These are phyloP conservation scores for Hansenula sp. DNA, from an alignment of 1,139 yeast species.

Conservation along the genomic window DNA sequence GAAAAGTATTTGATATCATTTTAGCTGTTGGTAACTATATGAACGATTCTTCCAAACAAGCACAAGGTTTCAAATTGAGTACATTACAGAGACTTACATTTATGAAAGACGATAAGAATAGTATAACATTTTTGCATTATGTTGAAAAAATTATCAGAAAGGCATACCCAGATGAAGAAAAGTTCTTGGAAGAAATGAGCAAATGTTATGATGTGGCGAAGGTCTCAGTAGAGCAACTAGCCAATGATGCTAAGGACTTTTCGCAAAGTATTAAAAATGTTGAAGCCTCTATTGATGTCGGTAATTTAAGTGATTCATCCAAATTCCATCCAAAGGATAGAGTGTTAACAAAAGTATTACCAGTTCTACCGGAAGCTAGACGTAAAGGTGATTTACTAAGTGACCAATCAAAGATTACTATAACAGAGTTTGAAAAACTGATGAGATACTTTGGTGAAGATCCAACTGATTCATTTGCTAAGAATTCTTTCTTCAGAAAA, in stretches of 20 bases:
- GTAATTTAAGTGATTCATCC: constrained; percentile 71
- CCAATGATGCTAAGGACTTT: constrained; percentile 57
- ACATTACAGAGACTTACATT: constrained; percentile 73
- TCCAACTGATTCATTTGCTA: constrained; percentile 61
- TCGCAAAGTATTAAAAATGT: constrained; percentile 58
- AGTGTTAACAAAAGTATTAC: constrained; percentile 56
- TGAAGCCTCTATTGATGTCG: constrained; percentile 67
- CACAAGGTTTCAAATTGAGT: constrained; percentile 71
- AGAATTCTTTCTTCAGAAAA: constrained; percentile 63
- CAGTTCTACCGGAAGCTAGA: constrained; percentile 63
- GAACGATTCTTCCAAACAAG: constrained; percentile 78
- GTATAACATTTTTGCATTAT: constrained; percentile 75
- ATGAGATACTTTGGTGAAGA: constrained; percentile 81
- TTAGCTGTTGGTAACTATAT: constrained; percentile 80
- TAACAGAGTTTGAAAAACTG: constrained; percentile 62
- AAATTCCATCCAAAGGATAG: constrained; percentile 73
- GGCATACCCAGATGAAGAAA: constrained; percentile 61
- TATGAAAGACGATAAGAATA: constrained; percentile 73
- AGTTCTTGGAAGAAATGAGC: constrained; percentile 55
- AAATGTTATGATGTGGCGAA: constrained; percentile 59
- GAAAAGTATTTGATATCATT: constrained; percentile 68
- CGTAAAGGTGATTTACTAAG: constrained; percentile 58
- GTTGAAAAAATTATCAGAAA: constrained; percentile 69
- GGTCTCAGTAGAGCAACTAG: constrained; percentile 62
- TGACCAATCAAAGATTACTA: constrained; percentile 60